Base-by-base conservation (phyloP, 345 rosid genomes). In the Salix caprea region DNA sequence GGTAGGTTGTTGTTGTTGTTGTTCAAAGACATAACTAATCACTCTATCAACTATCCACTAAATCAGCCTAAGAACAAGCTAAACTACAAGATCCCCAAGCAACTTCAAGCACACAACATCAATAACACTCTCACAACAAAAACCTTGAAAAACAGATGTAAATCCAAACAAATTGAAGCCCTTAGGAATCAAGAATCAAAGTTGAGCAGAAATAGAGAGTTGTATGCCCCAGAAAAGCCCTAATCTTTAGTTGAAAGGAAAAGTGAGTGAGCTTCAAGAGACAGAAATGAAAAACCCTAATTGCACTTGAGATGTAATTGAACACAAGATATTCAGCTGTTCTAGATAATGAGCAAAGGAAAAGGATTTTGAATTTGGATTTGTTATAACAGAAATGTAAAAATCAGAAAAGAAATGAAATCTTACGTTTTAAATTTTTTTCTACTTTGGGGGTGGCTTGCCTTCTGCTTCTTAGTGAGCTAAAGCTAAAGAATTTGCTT, bases 1-100 rank as follows among this genome's bases (percentile, higher is more conserved):
- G 89, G 78, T 16, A 86, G 90, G 61, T 89, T 93, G 40, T 54
- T 80, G 84, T 81, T 74, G 36, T 56, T 80, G 48, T 73, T 77
- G 56, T 81, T 93, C 75, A 85, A 76, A 66, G 96, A 85, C 91
- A 93, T 92, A 64, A 32, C 58, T 46, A 42, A 42, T 69, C 11
- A 58, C 36, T 24, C 52, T 24, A 15, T 37, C n/a, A 37, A 50
- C 36, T 61, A 28, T 52, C 42, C 42, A 60, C 68, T 24, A 23
- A 48, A 34, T 32, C 24, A 67, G 67, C 26, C 69, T 19, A 21
- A 67, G 8, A 48, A 37, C 32, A 18, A 24, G 58, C 58, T 65
- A 58, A 52, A 48, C 74, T 23, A 64, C 6, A 34, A 37, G 67
- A 76, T 7, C 66, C 58, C 70, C 8, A 65, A 58, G 11, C 26